These are phyloP conservation scores for Martensiomyces pterosporus DNA, from an alignment of 192 early-diverging fungal genomes.

Conservation along the genomic window DNA sequence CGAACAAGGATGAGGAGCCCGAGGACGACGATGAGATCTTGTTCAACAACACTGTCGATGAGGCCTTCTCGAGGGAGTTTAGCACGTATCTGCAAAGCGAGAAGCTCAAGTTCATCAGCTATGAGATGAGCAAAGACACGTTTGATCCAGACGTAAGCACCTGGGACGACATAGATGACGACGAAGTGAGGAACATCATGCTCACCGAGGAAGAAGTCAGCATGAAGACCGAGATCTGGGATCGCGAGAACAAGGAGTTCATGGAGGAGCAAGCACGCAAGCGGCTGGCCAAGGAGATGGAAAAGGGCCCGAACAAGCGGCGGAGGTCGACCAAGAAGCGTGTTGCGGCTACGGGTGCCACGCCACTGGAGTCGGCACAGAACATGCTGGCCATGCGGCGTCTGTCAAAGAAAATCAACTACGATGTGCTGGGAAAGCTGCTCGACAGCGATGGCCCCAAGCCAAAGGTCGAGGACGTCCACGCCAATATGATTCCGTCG, in stretches of 20 bases:
- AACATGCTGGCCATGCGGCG: conserved; percentile 66
- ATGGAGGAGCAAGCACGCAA: conserved; percentile 58
- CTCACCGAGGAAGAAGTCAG: conserved; percentile 74
- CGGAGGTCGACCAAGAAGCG: conserved; percentile 30
- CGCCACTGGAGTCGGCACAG: conserved; percentile 75
- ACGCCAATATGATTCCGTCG: conserved; percentile 49
- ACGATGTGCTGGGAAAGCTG: conserved; percentile 68
- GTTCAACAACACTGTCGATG: conserved; percentile 16
- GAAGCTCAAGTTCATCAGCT: conserved; percentile 19
- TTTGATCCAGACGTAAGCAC: conserved; percentile 43
- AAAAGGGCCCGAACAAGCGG: conserved; percentile 21
- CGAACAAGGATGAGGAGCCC: conserved; percentile 1
- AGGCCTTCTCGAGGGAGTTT: conserved; percentile 27
- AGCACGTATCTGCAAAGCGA: conserved; percentile 21
- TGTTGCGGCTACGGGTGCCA: conserved; percentile 40
- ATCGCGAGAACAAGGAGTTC: conserved; percentile 81
- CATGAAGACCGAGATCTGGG: conserved; percentile 82
- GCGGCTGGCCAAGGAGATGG: conserved; percentile 28
- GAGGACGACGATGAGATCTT: background rate
- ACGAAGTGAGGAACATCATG: conserved; percentile 65
- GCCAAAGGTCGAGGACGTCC: conserved; percentile 20
- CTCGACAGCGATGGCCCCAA: conserved; percentile 51
- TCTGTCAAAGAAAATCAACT: conserved; percentile 91
- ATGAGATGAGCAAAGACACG: conserved; percentile 4
- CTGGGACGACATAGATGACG: conserved; percentile 68